Conservation (phyloP, 1,284 basidiomycete species). For the Ceratobasidium sp. region DNA sequence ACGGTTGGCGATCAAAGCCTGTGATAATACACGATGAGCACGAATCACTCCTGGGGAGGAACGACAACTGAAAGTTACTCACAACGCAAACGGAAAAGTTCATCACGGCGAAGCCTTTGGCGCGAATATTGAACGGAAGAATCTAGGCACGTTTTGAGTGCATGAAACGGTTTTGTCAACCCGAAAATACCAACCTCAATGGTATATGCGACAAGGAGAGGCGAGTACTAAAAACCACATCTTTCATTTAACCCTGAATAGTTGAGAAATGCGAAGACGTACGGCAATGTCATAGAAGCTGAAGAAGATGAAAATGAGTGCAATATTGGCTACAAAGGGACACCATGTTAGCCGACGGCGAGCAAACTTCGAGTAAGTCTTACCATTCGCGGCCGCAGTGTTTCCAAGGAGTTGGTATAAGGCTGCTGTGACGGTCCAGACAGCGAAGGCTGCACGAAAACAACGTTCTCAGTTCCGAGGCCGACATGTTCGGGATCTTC, state of each 20-base stretch:
- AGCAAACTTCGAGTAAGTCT: not conserved
- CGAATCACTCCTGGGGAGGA: too few species aligned
- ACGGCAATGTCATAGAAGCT: constrained; percentile 68
- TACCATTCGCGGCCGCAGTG: constrained; percentile 43
- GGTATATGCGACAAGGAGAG: constrained; percentile 60
- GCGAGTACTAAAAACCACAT: constrained; percentile 37
- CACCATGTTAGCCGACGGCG: not conserved
- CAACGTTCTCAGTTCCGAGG: not conserved
- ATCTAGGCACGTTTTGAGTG: constrained; percentile 59
- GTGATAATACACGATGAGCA: too few species aligned
- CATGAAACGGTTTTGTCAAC: not conserved
- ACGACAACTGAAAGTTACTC: not conserved
- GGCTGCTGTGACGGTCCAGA: constrained; percentile 44
- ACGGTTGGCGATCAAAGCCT: constrained; percentile 64
- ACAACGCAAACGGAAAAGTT: constrained; percentile 64
- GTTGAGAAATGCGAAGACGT: constrained; percentile 51
- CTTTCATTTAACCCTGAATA: too few species aligned
- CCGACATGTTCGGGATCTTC: too few species aligned
- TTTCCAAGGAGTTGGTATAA: constrained; percentile 37
- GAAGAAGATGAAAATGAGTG: constrained; percentile 73
- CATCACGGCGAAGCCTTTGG: constrained; percentile 72
- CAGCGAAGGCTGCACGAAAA: constrained; percentile 39
- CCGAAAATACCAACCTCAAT: constrained; percentile 20
- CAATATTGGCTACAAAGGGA: constrained; percentile 52
- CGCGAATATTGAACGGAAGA: constrained; percentile 69